Conservation (phyloP, 1,284 basidiomycete species). For the Schizophyllum amplum region DNA sequence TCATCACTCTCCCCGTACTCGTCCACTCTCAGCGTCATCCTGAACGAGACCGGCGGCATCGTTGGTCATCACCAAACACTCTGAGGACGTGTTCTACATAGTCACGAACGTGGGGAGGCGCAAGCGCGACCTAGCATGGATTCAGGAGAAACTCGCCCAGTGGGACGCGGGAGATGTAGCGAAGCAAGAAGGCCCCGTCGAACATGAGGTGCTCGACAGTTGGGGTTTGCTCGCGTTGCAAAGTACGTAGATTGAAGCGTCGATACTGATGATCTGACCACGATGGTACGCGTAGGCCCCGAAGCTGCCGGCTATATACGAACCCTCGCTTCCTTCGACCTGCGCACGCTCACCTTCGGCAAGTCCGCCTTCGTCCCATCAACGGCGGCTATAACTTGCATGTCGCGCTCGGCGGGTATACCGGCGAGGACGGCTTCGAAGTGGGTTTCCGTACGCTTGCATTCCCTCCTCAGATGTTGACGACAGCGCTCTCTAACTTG, state of each 20-base stretch:
- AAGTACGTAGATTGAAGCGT: slow-evolving; percentile 60
- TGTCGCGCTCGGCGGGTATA: slow-evolving; percentile 95
- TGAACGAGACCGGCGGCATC: slow-evolving; percentile 89
- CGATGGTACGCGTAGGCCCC: too few relatives aligned
- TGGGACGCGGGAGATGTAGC: slow-evolving; percentile 63
- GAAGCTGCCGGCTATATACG: too few relatives aligned
- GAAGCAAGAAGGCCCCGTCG: too few relatives aligned
- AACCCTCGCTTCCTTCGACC: too few relatives aligned
- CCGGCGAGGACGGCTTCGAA: slow-evolving; percentile 98
- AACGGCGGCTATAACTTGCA: slow-evolving; percentile 72
- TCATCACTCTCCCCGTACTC: slow-evolving; percentile 53
- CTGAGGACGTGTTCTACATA: slow-evolving; percentile 79
- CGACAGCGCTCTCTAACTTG: slow-evolving; percentile 1
- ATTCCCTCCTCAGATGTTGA: too few relatives aligned
- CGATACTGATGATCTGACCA: slow-evolving; percentile 79
- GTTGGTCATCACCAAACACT: slow-evolving; percentile 87
- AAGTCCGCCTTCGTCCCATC: slow-evolving; percentile 71
- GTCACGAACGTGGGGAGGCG: slow-evolving; percentile 95
- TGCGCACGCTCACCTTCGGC: too few relatives aligned
- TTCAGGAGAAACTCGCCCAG: slow-evolving; percentile 55
- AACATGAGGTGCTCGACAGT: slow-evolving; percentile 75
- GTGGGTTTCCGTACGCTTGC: slow-evolving; percentile 30
- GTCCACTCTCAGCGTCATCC: slow-evolving; percentile 77
- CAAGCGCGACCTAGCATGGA: slow-evolving; percentile 76
- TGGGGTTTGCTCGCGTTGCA: slow-evolving; percentile 92